A percentile compares a stretch with the other conserved stretches of the same genome.
phyloP scores from a whole-genome alignment of 306 rosid genomes.

The Vigna trinervia region DNA sequence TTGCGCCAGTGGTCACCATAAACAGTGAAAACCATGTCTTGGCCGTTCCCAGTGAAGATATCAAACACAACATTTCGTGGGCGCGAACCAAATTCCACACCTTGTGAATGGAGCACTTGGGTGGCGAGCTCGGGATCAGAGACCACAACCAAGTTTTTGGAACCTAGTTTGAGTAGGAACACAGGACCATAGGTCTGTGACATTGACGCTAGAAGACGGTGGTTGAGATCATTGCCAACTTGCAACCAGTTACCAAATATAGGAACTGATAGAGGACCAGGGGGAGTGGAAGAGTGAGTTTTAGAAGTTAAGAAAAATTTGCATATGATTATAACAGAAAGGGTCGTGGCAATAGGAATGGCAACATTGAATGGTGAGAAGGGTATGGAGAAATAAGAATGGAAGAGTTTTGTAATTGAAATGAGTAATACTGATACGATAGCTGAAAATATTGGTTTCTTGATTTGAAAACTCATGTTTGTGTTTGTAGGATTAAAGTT shows the following conservation, averaged over 20 bases:
- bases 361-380: slow-evolving; percentile 9
- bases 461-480: slow-evolving; percentile 7
- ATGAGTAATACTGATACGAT: slow-evolving; percentile 35
- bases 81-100: slow-evolving; percentile 78
- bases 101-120: slow-evolving; percentile 82
- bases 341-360: slow-evolving; percentile 25
- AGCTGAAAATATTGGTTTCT: slow-evolving; percentile 48
- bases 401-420: slow-evolving; percentile 42
- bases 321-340: slow-evolving; percentile 38
- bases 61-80: slow-evolving; percentile 79
- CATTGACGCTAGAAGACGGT: slow-evolving; percentile 69
- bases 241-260: slow-evolving; percentile 88
- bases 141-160: slow-evolving; percentile 71
- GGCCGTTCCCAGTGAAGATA: slow-evolving; percentile 82
- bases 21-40: slow-evolving; percentile 84
- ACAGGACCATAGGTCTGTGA: slow-evolving; percentile 68
- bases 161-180: slow-evolving; percentile 78
- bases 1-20: slow-evolving; percentile 91
- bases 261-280: slow-evolving; percentile 73
- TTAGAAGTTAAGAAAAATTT: slow-evolving; percentile 32
- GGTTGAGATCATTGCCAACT: slow-evolving; percentile 85
- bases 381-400: slow-evolving; percentile 23
- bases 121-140: slow-evolving; percentile 71
- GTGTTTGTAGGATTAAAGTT: background rate
- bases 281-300: slow-evolving; percentile 40